Percentiles rank a stretch among this genome's conserved stretches.
Evolutionary conservation across 129 eudicot genomes (phyloP).

Genomic region (Erigeron canadensis): DNA sequence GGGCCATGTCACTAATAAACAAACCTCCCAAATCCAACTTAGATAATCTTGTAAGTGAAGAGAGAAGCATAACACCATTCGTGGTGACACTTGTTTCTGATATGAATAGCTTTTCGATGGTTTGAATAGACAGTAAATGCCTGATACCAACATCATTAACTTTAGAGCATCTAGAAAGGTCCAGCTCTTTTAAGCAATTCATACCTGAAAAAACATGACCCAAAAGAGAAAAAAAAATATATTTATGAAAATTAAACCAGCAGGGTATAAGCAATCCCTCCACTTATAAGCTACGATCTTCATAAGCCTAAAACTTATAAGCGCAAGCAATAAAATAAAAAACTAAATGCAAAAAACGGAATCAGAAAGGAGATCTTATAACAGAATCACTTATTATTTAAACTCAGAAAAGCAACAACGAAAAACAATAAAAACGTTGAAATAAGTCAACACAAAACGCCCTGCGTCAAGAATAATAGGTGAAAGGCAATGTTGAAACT

Average conservation of each 20-base stretch:
- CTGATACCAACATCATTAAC: slow-evolving; percentile 76
- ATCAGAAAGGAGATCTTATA: background rate
- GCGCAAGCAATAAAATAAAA: background rate
- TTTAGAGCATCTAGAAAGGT: slow-evolving; percentile 84
- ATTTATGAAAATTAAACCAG: slow-evolving; percentile 1
- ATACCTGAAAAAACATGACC: slow-evolving; percentile 43
- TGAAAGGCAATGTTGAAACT: no score
- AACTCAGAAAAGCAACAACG: background rate
- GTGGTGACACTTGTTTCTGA: slow-evolving; percentile 84
- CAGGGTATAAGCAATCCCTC: slow-evolving; percentile 17
- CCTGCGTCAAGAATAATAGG: no score
- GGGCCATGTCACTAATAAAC: slow-evolving; percentile 58
- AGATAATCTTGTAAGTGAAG: slow-evolving; percentile 55
- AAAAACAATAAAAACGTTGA: background rate
- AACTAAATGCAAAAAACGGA: background rate
- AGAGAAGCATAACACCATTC: slow-evolving; percentile 60
- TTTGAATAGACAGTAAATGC: slow-evolving; percentile 66
- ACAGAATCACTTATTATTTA: background rate
- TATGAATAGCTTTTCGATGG: slow-evolving; percentile 61
- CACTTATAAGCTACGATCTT: background rate
- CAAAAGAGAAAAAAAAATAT: slow-evolving; percentile 5
- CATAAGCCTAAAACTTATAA: no score
- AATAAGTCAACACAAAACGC: no score
- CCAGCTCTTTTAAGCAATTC: slow-evolving; percentile 66
- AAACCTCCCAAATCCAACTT: slow-evolving; percentile 89